Percentiles rank a stretch among this genome's conserved stretches.
Evolutionary conservation across 352 stramenopile genomes (phyloP).

Genomic region (Phytophthora sojae): DNA sequence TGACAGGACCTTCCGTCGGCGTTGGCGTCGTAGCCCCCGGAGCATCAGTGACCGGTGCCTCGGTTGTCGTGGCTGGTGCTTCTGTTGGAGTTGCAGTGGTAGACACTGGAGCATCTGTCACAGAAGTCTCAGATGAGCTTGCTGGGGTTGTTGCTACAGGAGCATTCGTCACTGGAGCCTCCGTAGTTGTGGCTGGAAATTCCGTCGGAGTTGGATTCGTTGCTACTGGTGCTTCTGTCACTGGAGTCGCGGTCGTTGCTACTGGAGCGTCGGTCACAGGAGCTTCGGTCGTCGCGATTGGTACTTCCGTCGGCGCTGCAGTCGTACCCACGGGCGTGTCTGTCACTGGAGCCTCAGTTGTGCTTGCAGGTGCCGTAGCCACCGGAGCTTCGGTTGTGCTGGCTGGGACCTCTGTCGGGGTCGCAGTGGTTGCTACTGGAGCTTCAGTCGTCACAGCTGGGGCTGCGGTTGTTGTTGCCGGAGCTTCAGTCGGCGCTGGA

Average conservation of each 20-base stretch:
- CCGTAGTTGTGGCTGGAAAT: neutral
- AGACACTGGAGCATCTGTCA: too few species aligned
- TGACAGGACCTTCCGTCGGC: too few species aligned
- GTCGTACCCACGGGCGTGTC: neutral
- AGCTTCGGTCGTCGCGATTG: neutral
- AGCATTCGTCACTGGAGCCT: neutral
- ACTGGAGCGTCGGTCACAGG: neutral
- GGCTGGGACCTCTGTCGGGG: too few species aligned
- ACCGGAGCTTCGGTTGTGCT: too few species aligned
- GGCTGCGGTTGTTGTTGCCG: conserved; percentile 3
- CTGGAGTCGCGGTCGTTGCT: neutral
- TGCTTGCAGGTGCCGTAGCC: too few species aligned
- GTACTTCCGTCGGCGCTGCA: neutral
- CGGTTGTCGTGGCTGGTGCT: too few species aligned
- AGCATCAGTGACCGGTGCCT: too few species aligned
- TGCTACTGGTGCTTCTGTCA: neutral
- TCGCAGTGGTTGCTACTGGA: too few species aligned
- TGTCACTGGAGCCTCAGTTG: neutral
- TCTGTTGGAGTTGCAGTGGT: too few species aligned
- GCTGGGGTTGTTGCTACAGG: conserved; percentile 1
- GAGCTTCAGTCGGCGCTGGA: conserved; percentile 1
- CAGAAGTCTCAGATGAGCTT: too few species aligned
- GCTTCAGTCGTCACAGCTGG: conserved; percentile 5
- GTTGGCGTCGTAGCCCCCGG: too few species aligned
- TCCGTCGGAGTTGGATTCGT: conserved; percentile 1